Evolutionary conservation across 2,329 filamentous ascomycete genomes (phyloP).

Genomic region (Fusarium sp.): DNA sequence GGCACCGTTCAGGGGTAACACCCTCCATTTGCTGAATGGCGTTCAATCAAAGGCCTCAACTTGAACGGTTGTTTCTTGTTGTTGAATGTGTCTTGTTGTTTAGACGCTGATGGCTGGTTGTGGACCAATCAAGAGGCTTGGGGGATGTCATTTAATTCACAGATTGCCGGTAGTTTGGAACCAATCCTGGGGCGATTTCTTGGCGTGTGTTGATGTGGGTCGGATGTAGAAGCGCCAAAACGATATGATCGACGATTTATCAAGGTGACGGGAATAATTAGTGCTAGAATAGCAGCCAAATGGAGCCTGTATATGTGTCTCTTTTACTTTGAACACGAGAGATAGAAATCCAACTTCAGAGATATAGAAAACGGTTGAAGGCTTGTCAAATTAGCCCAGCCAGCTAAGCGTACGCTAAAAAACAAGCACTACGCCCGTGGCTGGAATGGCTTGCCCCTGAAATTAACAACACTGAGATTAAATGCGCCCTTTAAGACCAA

Average conservation of each 20-base stretch:
- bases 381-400: background rate
- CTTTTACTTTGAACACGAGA: too few relatives aligned
- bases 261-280: too few relatives aligned
- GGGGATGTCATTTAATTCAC: too few relatives aligned
- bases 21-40: too few relatives aligned
- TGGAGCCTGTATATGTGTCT: too few relatives aligned
- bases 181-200: background rate
- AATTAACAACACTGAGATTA: constrained; percentile 9
- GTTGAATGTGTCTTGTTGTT: too few relatives aligned
- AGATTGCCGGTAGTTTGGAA: background rate
- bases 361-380: background rate
- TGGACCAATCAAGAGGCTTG: too few relatives aligned
- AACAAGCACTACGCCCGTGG: constrained; percentile 4
- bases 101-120: too few relatives aligned
- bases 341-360: too few relatives aligned
- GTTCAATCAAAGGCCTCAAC: background rate
- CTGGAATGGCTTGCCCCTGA: constrained; percentile 31
- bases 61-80: too few relatives aligned
- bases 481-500: background rate
- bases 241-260: too few relatives aligned
- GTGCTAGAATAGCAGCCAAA: too few relatives aligned
- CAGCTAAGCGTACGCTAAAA: background rate
- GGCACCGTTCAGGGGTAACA: constrained; percentile 2
- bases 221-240: background rate
- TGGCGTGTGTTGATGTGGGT: background rate